Evolutionary conservation across 208 protist genomes (phyloP).

Genomic region (Crithidia sp.): DNA sequence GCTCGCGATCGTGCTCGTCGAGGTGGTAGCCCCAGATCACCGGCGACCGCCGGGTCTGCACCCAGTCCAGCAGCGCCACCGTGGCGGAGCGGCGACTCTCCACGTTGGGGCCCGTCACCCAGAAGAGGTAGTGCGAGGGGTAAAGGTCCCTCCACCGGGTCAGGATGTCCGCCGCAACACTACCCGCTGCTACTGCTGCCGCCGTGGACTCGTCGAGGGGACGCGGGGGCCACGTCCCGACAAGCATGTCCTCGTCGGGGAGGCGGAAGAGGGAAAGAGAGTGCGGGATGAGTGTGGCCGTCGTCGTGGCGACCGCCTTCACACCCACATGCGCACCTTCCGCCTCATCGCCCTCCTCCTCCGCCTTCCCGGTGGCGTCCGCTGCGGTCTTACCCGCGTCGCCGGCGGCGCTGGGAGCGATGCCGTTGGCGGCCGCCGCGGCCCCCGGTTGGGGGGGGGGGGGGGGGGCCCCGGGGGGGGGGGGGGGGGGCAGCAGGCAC

Average conservation of each 20-base stretch:
- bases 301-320: slow-evolving; percentile 11
- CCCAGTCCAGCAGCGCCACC: slow-evolving; percentile 34
- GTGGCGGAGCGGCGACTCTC: slow-evolving; percentile 37
- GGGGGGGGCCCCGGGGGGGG: too few species aligned
- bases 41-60: not conserved
- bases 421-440: not conserved
- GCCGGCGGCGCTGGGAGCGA: not conserved
- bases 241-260: slow-evolving; percentile 49
- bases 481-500: too few species aligned
- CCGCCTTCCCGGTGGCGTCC: not conserved
- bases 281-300: slow-evolving; percentile 3
- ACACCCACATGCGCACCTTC: slow-evolving; percentile 10
- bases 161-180: slow-evolving; percentile 17
- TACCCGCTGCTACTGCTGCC: not conserved
- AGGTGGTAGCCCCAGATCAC: slow-evolving; percentile 26
- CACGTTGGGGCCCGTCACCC: slow-evolving; percentile 29
- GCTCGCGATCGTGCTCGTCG: slow-evolving; percentile 19
- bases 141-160: slow-evolving; percentile 13
- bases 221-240: slow-evolving; percentile 47
- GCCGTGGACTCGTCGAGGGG: not conserved
- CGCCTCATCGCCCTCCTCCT: not conserved
- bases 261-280: slow-evolving; percentile 31
- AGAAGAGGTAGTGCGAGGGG: slow-evolving; percentile 37
- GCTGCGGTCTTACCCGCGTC: not conserved
- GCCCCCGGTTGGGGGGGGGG: not conserved